A percentile compares a stretch with the other conserved stretches of the same genome.
These are phyloP conservation scores for Plasmodium inui DNA, from an alignment of 169 alveolate genomes.

Conservation along the genomic window DNA sequence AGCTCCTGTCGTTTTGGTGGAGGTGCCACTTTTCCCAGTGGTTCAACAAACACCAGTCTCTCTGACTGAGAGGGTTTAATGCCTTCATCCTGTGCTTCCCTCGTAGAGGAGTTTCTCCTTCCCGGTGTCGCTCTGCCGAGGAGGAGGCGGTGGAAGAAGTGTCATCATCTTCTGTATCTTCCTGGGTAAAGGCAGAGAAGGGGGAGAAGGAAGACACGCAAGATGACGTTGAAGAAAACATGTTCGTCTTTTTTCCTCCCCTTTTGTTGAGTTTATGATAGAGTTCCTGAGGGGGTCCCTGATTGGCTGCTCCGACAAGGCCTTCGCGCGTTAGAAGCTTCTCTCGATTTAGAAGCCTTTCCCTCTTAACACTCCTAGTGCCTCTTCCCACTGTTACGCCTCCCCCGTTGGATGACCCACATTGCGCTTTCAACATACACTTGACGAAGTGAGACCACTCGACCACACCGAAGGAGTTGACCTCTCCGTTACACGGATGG, in stretches of 20 bases:
- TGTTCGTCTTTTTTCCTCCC: not conserved
- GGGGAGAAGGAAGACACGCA: not conserved
- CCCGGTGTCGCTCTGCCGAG: not conserved
- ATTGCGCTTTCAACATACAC: constrained; percentile 35
- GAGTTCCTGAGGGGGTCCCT: not conserved
- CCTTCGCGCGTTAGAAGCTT: too few relatives aligned
- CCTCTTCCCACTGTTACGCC: not conserved
- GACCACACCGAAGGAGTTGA: constrained; percentile 23
- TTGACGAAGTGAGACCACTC: constrained; percentile 50
- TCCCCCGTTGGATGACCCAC: constrained; percentile 3
- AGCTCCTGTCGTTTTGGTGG: not conserved
- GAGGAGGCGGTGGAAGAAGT: not conserved
- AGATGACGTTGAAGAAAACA: not conserved
- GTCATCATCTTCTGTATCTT: not conserved
- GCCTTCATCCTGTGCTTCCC: not conserved
- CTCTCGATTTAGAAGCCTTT: not conserved
- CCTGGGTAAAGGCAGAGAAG: not conserved
- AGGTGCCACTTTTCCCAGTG: constrained; percentile 54
- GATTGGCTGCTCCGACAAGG: not conserved
- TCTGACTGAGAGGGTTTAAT: constrained; percentile 12
- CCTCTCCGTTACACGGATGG: not conserved
- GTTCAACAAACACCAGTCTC: constrained; percentile 58
- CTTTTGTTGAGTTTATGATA: not conserved
- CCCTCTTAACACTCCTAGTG: not conserved
- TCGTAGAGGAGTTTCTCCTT: not conserved